Base-by-base conservation (phyloP, 192 early-diverging fungal genomes). In the Podila epigama region DNA sequence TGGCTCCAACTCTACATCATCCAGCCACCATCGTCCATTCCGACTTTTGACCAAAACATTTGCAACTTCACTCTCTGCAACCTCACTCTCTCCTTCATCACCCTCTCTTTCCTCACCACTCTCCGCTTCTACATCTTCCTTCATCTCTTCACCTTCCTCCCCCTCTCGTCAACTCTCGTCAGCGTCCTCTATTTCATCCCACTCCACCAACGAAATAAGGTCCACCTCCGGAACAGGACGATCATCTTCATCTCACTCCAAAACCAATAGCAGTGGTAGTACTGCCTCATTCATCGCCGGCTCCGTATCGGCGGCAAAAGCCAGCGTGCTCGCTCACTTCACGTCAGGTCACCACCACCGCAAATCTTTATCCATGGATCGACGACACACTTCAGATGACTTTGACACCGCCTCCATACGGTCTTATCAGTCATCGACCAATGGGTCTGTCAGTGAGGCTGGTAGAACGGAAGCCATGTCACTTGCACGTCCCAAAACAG, bases 381-480 rank as follows among this genome's bases (percentile, higher is more conserved):
- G 66, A 53, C 63, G 64, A 7, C 34, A 39, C 48, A 57, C 64
- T 4, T 36, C 60, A 53, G 41, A 56, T 18, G 57, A 68, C 36
- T n/a, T 59, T 59, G 73, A 77, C 27, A 34, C 73, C 22, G 58
- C 63, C 35, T 77, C 73, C 1, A 68, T 68, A 11, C 60, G 60
- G 11, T 77, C 73, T 16, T 27, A 64, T 56, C 37, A 56, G 39
- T 63, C 72, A 5, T 75, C 72, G 12, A 51, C 48, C 44, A 68
- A 63, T 32, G 58, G 67, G 27, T 33, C 69, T 35, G 66, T 66
- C 16, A 77, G 73, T 13, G 73, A 77, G 15, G 55, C 56, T 44
- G 73, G 73, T 29, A 59, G 61, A 15, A 61, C 66, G 8, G 66
- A 77, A 41, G 66, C 66, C 50, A 77, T 77, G 66, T 68, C 73